phyloP scores from a whole-genome alignment of 108 stramenopile species.

The Bacterosira constricta region DNA sequence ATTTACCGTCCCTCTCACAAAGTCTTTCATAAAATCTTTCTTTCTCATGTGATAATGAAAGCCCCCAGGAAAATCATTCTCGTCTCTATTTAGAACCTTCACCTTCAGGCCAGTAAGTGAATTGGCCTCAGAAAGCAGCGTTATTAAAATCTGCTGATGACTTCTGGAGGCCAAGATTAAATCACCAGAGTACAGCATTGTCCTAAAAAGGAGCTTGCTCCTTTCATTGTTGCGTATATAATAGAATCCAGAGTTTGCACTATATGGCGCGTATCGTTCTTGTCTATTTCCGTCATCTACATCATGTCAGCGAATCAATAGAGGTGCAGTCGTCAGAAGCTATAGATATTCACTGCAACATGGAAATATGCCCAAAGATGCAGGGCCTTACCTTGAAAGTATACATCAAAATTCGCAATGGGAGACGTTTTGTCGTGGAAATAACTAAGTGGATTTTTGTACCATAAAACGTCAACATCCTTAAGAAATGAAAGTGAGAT shows the following conservation, averaged over 20 bases:
- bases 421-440: conserved; percentile 40
- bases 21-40: conserved; percentile 42
- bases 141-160: conserved; percentile 74
- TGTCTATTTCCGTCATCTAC: conserved; percentile 69
- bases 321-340: too few species aligned
- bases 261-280: conserved; percentile 64
- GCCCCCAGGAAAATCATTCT: conserved; percentile 60
- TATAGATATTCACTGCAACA: too few species aligned
- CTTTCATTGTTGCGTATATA: conserved; percentile 66
- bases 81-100: conserved; percentile 62
- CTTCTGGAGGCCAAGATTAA: conserved; percentile 54
- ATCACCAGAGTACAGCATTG: conserved; percentile 62
- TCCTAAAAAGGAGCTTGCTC: conserved; percentile 60
- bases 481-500: background rate
- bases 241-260: conserved; percentile 88
- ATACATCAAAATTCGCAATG: conserved; percentile 59
- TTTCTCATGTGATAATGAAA: conserved; percentile 53
- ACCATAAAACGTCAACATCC: conserved; percentile 33
- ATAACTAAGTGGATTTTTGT: conserved; percentile 60
- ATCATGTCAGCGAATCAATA: too few species aligned
- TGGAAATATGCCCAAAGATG: too few species aligned
- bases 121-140: conserved; percentile 63
- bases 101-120: conserved; percentile 64
- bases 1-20: conserved; percentile 23
- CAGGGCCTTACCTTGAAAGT: too few species aligned